Evolutionary conservation across 352 stramenopile species (phyloP).

Genomic region (Peronosclerospora sorghi): DNA sequence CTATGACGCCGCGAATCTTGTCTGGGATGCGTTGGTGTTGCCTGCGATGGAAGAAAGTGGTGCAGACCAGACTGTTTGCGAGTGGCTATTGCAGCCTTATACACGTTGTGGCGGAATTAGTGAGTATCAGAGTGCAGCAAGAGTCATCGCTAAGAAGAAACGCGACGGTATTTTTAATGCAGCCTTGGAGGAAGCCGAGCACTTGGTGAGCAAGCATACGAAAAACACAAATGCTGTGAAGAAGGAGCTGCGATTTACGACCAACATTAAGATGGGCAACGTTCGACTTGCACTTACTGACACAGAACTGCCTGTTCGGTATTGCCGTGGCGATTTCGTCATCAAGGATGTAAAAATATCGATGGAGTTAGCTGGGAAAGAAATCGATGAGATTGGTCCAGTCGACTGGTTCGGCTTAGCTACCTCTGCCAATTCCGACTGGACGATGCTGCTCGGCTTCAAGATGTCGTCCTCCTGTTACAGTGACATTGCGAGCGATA

Average conservation of each 20-base stretch:
- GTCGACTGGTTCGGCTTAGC: slow-evolving; percentile 44
- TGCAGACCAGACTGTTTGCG: slow-evolving; percentile 24
- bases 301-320: slow-evolving; percentile 35
- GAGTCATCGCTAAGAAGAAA: slow-evolving; percentile 56
- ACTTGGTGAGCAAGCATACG: slow-evolving; percentile 37
- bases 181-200: slow-evolving; percentile 37
- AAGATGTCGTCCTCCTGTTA: slow-evolving; percentile 63
- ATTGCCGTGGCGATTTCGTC: slow-evolving; percentile 52
- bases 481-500: slow-evolving; percentile 50
- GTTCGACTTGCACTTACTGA: slow-evolving; percentile 53
- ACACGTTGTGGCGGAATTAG: slow-evolving; percentile 57
- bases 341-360: slow-evolving; percentile 50
- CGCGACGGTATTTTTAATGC: slow-evolving; percentile 51
- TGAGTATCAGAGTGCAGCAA: slow-evolving; percentile 56
- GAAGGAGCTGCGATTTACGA: slow-evolving; percentile 45
- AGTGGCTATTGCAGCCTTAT: slow-evolving; percentile 52
- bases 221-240: slow-evolving; percentile 31
- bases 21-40: slow-evolving; percentile 47
- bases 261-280: slow-evolving; percentile 54
- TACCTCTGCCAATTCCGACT: slow-evolving; percentile 44
- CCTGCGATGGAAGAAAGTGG: slow-evolving; percentile 28
- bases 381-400: slow-evolving; percentile 40
- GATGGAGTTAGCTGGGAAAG: slow-evolving; percentile 34
- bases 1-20: slow-evolving; percentile 50
- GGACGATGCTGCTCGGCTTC: slow-evolving; percentile 49